Evolutionary conservation across 495 filamentous ascomycete species (phyloP).

Genomic region (Choiromyces venosus): DNA sequence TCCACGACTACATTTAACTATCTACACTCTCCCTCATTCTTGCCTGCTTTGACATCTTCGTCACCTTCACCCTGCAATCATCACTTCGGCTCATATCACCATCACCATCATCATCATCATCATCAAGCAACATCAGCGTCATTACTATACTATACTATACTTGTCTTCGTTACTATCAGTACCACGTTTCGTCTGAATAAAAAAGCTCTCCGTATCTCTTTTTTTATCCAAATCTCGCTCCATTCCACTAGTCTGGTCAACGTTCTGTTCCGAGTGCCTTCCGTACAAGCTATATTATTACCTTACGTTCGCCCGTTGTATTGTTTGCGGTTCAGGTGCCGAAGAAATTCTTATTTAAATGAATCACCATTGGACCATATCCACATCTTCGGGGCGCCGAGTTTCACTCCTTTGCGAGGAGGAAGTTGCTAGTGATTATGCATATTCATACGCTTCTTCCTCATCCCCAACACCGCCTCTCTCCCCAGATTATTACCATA

Average conservation of each 20-base stretch:
- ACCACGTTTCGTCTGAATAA: conserved; percentile 6
- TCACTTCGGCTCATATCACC: conserved; percentile 14
- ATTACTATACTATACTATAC: conserved; percentile 20
- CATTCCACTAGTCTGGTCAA: background rate
- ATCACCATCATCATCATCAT: conserved; percentile 18
- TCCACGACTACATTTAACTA: conserved; percentile 5
- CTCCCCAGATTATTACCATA: conserved; percentile 32
- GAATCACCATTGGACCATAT: conserved; percentile 40
- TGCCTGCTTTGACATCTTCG: conserved; percentile 24
- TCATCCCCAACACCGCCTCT: conserved; percentile 39
- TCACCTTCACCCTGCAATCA: conserved; percentile 28
- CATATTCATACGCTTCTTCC: conserved; percentile 33
- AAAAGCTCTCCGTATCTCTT: background rate
- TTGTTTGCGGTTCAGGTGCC: too few relatives aligned
- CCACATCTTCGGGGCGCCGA: conserved; percentile 39
- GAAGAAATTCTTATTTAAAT: conserved; percentile 16
- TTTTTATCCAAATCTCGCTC: background rate
- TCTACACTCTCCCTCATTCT: conserved; percentile 24
- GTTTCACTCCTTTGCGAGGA: conserved; percentile 41
- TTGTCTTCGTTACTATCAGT: conserved; percentile 19
- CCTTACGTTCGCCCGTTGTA: conserved; percentile 11
- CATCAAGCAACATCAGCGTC: background rate
- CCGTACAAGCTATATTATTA: conserved; percentile 19
- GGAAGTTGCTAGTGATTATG: conserved; percentile 26
- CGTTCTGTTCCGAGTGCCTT: background rate